A percentile compares a stretch with the other conserved stretches of the same genome.
Evolutionary conservation across 208 protist genomes (phyloP).

Genomic region (Naegleria fowleri): DNA sequence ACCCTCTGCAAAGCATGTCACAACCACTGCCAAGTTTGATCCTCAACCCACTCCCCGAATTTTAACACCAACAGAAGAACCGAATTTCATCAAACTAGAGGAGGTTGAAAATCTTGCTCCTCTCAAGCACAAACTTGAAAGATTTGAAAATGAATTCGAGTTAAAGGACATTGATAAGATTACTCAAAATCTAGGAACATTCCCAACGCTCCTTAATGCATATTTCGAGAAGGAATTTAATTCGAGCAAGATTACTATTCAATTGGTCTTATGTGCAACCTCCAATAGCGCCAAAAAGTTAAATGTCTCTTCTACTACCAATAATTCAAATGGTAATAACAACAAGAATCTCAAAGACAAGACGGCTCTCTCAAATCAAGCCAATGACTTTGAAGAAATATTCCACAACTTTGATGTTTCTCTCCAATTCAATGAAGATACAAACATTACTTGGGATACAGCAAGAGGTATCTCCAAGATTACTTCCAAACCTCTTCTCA

Average conservation of each 20-base stretch:
- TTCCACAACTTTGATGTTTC: background rate
- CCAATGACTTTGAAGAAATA: background rate
- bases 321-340: too few relatives aligned
- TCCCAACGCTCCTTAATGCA: background rate
- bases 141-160: background rate
- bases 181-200: background rate
- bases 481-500: background rate
- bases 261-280: background rate
- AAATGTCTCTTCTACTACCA: too few relatives aligned
- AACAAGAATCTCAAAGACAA: too few relatives aligned
- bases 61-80: background rate
- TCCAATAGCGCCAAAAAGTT: background rate
- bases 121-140: background rate
- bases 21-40: background rate
- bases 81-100: background rate
- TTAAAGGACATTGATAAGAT: background rate
- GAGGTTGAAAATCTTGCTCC: background rate
- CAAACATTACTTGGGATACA: background rate
- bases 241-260: background rate
- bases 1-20: background rate
- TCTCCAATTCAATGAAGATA: background rate
- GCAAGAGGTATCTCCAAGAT: background rate
- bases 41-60: background rate
- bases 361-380: too few relatives aligned
- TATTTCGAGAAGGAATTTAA: background rate